phyloP scores from a whole-genome alignment of 1,284 basidiomycete genomes.

The Rhodofomes roseus region DNA sequence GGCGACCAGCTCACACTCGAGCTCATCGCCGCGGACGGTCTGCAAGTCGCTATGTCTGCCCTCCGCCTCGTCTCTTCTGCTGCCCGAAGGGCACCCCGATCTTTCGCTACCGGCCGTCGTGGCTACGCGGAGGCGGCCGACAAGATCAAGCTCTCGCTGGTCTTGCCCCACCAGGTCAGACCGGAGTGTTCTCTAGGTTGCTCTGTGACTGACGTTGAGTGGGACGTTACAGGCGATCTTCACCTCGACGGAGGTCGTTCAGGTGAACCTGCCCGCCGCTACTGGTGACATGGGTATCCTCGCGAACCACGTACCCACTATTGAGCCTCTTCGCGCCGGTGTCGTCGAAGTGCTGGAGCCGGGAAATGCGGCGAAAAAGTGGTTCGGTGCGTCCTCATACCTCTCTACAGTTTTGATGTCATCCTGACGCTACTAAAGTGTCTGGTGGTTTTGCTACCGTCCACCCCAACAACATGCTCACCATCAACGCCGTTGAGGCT shows the following conservation, averaged over 20 bases:
- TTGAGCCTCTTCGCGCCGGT: slow-evolving; percentile 91
- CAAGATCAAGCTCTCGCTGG: slow-evolving; percentile 87
- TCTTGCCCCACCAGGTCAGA: slow-evolving; percentile 86
- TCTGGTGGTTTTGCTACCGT: slow-evolving; percentile 98
- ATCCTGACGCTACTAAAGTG: slow-evolving; percentile 47
- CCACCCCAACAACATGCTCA: slow-evolving; percentile 95
- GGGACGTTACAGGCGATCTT: slow-evolving; percentile 68
- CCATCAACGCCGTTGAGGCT: slow-evolving; percentile 97
- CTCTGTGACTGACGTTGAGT: slow-evolving; percentile 14
- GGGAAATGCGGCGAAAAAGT: slow-evolving; percentile 80
- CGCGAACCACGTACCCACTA: slow-evolving; percentile 93
- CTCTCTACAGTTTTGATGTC: neutral
- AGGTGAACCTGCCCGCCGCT: slow-evolving; percentile 90
- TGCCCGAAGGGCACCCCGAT: slow-evolving; percentile 54
- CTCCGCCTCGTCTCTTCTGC: slow-evolving; percentile 66
- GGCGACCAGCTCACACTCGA: slow-evolving; percentile 16
- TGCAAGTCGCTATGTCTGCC: slow-evolving; percentile 54
- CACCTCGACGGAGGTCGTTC: slow-evolving; percentile 83
- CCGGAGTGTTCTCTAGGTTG: slow-evolving; percentile 27
- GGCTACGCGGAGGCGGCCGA: slow-evolving; percentile 87
- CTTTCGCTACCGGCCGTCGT: slow-evolving; percentile 56
- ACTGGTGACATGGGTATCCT: slow-evolving; percentile 99
- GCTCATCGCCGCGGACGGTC: slow-evolving; percentile 20
- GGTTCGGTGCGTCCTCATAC: slow-evolving; percentile 75
- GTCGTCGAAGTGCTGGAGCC: slow-evolving; percentile 91